Conservation (phyloP, 345 rosid species). For the Eutrema japonicum region DNA sequence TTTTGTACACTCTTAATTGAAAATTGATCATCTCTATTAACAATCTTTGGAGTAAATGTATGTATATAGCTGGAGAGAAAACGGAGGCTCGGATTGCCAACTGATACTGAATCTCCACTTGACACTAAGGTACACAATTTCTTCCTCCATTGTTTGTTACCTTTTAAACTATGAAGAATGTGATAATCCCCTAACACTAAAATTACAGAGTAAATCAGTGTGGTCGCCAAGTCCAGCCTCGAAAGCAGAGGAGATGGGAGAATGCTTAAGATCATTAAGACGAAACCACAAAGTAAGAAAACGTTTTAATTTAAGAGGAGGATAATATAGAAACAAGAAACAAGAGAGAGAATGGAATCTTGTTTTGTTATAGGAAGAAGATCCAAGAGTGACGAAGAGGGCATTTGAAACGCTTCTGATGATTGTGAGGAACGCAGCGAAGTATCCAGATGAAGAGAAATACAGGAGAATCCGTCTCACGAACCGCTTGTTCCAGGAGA, state of each 20-base stretch:
- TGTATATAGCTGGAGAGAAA: constrained; percentile 64
- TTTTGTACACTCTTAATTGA: neutral
- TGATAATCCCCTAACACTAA: neutral
- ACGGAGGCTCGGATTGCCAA: constrained; percentile 52
- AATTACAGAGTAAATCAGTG: constrained; percentile 1
- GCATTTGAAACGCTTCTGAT: constrained; percentile 72
- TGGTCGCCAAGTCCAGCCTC: constrained; percentile 11
- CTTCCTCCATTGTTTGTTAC: neutral
- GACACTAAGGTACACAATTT: constrained; percentile 43
- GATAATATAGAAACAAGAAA: neutral
- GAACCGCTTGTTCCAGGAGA: constrained; percentile 72
- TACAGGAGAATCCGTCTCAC: constrained; percentile 69
- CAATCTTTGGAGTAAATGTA: neutral
- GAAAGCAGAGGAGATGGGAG: constrained; percentile 62
- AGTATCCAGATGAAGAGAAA: constrained; percentile 63
- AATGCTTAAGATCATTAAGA: constrained; percentile 71
- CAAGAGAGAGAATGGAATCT: neutral
- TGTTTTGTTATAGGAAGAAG: constrained; percentile 52
- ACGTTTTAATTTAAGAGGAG: neutral
- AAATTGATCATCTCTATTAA: neutral
- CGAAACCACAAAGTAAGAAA: constrained; percentile 58
- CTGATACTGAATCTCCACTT: constrained; percentile 35
- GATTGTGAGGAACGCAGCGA: constrained; percentile 64
- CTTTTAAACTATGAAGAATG: neutral
- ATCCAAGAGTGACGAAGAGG: constrained; percentile 52